Percentiles rank a stretch among this genome's conserved stretches.
Conservation (phyloP, 2,329 filamentous ascomycete species). For the Monosporascus ibericus region DNA sequence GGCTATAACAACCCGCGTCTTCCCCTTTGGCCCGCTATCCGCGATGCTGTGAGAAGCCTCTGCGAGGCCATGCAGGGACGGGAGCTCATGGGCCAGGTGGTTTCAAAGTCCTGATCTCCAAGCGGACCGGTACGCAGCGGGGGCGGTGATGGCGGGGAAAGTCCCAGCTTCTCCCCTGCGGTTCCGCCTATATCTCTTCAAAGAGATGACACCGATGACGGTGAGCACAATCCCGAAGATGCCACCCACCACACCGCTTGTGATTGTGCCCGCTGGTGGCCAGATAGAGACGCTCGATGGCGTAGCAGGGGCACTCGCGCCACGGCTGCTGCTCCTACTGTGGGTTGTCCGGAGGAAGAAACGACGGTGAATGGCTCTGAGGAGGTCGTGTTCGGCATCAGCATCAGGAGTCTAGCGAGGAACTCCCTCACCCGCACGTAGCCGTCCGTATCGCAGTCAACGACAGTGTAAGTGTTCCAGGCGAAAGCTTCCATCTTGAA, state of each 20-base stretch:
- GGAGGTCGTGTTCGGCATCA: background rate
- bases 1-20: background rate
- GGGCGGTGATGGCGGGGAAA: conserved; percentile 2
- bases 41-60: background rate
- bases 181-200: conserved; percentile 4
- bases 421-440: conserved; percentile 4
- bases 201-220: conserved; percentile 6
- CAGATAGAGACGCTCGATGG: background rate
- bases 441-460: conserved; percentile 10
- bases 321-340: background rate
- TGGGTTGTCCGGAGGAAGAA: background rate
- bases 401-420: conserved; percentile 7
- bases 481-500: conserved; percentile 4
- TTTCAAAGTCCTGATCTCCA: conserved; percentile 5
- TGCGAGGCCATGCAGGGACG: background rate
- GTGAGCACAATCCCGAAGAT: conserved; percentile 8
- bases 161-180: background rate
- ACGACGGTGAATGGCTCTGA: background rate
- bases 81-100: background rate
- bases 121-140: conserved; percentile 4
- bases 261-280: conserved; percentile 5
- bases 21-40: background rate
- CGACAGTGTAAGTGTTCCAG: conserved; percentile 7
- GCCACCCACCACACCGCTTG: conserved; percentile 12
- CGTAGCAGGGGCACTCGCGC: background rate